phyloP scores from a whole-genome alignment of 805 yeast genomes.

The Lipomyces orientalis region DNA sequence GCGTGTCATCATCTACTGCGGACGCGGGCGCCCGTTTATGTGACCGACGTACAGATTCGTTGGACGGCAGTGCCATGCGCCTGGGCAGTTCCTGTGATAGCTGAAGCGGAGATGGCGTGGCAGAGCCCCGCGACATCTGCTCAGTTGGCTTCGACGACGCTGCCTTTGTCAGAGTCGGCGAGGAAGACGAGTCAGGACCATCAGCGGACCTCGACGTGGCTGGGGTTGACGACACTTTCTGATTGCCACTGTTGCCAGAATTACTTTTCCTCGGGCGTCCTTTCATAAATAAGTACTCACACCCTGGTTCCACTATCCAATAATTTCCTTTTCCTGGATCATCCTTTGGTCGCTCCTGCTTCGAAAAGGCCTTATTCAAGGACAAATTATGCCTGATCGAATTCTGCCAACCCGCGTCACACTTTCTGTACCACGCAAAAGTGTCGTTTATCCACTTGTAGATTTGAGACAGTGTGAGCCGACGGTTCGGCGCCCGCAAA shows the following conservation, averaged over 20 bases:
- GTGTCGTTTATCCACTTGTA: conserved; percentile 91
- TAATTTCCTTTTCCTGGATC: conserved; percentile 73
- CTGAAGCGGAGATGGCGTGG: background rate
- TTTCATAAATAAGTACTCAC: conserved; percentile 78
- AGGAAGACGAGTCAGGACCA: conserved; percentile 6
- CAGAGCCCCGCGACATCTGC: background rate
- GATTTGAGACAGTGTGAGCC: conserved; percentile 80
- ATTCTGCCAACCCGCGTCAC: conserved; percentile 97
- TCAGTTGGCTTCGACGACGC: background rate
- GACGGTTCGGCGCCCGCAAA: conserved; percentile 72
- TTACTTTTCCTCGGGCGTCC: conserved; percentile 41
- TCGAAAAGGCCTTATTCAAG: conserved; percentile 88
- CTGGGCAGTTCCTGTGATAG: background rate
- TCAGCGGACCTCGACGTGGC: conserved; percentile 1
- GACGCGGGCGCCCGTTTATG: conserved; percentile 5
- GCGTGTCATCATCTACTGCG: conserved; percentile 8
- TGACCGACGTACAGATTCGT: background rate
- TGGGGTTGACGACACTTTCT: background rate
- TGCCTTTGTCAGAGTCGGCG: conserved; percentile 2
- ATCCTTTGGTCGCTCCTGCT: conserved; percentile 81
- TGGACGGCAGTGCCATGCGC: background rate
- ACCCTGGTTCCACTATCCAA: conserved; percentile 88
- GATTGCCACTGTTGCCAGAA: background rate
- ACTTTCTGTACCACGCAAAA: conserved; percentile 78
- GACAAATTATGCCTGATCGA: conserved; percentile 94